Evolutionary conservation across 2,329 filamentous ascomycete genomes (phyloP).

Genomic region (Cadophora malorum): DNA sequence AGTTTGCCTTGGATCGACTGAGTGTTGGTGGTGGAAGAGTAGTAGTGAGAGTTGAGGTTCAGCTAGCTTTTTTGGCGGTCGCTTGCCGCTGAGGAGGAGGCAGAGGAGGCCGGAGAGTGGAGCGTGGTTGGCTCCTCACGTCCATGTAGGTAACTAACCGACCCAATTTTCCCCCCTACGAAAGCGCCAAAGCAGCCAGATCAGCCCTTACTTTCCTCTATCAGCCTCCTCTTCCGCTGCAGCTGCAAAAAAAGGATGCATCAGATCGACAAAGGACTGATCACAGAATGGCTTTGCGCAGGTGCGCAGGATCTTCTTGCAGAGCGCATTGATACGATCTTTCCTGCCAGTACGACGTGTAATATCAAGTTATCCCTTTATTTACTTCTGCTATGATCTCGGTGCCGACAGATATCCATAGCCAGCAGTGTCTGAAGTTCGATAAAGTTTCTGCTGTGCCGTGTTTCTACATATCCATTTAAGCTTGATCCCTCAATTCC

Average conservation of each 20-base stretch:
- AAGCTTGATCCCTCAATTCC: constrained; percentile 1
- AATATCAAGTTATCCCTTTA: not conserved
- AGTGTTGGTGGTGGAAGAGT: not conserved
- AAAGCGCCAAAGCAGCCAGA: not conserved
- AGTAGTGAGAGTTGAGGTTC: not conserved
- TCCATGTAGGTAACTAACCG: not conserved
- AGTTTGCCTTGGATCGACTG: not conserved
- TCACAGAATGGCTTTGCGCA: constrained; percentile 1
- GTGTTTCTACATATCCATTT: not conserved
- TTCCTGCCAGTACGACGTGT: not conserved
- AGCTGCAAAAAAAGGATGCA: not conserved
- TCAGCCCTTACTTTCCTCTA: constrained; percentile 1
- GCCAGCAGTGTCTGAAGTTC: not conserved
- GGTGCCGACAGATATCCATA: not conserved
- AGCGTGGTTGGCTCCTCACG: not conserved
- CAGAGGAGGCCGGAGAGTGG: not conserved
- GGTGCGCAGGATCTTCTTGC: not conserved
- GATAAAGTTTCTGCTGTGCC: not conserved
- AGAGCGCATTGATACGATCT: not conserved
- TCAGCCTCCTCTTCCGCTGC: not conserved
- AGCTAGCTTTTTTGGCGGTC: not conserved
- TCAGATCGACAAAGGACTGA: constrained; percentile 5
- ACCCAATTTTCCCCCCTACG: not conserved
- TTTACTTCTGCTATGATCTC: not conserved
- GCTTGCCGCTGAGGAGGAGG: not conserved